Conservation (phyloP, 345 rosid species). For the Xanthoceras sorbifolium region DNA sequence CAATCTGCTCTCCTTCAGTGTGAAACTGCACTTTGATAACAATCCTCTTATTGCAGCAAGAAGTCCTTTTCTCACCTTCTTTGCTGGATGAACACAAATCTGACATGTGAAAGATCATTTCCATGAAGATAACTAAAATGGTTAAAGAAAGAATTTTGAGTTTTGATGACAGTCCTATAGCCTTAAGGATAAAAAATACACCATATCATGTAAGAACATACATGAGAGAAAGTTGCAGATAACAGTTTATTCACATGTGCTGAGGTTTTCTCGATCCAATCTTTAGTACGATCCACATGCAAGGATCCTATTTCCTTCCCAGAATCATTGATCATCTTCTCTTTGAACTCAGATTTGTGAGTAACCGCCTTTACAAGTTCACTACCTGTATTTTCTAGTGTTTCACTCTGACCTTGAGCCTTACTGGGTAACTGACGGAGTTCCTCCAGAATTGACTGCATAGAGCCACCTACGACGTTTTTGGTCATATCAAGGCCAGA, state of each 20-base stretch:
- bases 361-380: constrained; percentile 29
- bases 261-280: constrained; percentile 76
- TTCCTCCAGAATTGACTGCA: constrained; percentile 54
- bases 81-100: constrained; percentile 80
- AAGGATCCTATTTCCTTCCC: constrained; percentile 49
- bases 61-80: constrained; percentile 66
- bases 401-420: constrained; percentile 38
- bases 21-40: constrained; percentile 58
- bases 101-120: constrained; percentile 31
- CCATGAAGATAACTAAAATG: constrained; percentile 5
- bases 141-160: background rate
- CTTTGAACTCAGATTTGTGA: constrained; percentile 29
- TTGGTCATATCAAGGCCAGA: constrained; percentile 35
- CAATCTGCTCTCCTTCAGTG: constrained; percentile 64
- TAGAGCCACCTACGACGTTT: constrained; percentile 39
- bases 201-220: constrained; percentile 34
- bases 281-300: constrained; percentile 72
- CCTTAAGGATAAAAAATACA: constrained; percentile 12
- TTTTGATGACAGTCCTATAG: background rate
- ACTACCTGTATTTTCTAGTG: constrained; percentile 31
- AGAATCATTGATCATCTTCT: constrained; percentile 27
- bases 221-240: constrained; percentile 75
- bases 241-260: constrained; percentile 68
- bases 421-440: constrained; percentile 64
- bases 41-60: constrained; percentile 72